Evolutionary conservation across 495 filamentous ascomycete genomes (phyloP).

Genomic region (Neurospora hispaniola): DNA sequence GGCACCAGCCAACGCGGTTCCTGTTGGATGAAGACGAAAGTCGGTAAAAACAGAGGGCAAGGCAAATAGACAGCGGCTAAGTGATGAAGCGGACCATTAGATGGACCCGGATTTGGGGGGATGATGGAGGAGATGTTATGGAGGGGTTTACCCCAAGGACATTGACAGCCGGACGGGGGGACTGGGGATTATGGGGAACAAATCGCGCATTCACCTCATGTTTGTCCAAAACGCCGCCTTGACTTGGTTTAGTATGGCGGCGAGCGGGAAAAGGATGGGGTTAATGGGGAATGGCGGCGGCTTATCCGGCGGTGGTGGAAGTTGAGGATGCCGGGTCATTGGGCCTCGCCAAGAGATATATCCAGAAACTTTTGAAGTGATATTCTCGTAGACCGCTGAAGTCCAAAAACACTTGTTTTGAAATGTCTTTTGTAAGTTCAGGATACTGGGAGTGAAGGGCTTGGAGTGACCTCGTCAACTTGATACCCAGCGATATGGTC

Average conservation of each 20-base stretch:
- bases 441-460: background rate
- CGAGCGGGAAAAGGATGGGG: constrained; percentile 4
- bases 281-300: background rate
- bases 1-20: background rate
- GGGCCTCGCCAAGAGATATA: background rate
- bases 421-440: background rate
- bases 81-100: constrained; percentile 1
- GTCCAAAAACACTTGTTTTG: background rate
- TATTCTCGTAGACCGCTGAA: background rate
- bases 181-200: constrained; percentile 17
- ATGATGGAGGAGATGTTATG: background rate
- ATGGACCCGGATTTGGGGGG: background rate
- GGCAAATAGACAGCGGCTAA: background rate
- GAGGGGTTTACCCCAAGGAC: constrained; percentile 3
- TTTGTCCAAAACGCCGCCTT: constrained; percentile 1
- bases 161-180: constrained; percentile 2
- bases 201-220: constrained; percentile 25
- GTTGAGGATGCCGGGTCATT: background rate
- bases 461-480: background rate
- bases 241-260: constrained; percentile 1
- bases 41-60: background rate
- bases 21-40: background rate
- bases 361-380: background rate
- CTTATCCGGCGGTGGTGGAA: background rate
- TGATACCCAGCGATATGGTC: background rate